Percentiles rank a stretch among this genome's conserved stretches.
These are phyloP conservation scores for Lyophyllum shimeji DNA, from an alignment of 768 basidiomycete genomes.

Conservation along the genomic window DNA sequence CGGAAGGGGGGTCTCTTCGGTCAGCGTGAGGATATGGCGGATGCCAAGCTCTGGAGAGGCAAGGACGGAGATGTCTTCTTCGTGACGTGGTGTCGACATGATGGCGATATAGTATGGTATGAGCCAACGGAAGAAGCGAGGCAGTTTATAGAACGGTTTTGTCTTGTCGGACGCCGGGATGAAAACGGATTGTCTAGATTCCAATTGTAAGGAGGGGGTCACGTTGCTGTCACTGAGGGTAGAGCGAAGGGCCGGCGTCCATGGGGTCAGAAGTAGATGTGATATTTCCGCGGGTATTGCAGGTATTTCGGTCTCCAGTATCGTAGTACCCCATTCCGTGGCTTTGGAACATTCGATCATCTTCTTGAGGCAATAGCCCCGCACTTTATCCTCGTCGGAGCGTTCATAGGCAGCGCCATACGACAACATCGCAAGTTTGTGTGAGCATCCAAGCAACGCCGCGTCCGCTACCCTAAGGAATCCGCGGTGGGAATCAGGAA, in stretches of 20 bases:
- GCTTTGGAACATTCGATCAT: conserved; percentile 41
- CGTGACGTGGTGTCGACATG: conserved; percentile 57
- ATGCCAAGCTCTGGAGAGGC: conserved; percentile 49
- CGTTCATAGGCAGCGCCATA: conserved; percentile 48
- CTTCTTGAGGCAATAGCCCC: conserved; percentile 44
- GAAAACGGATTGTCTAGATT: conserved; percentile 38
- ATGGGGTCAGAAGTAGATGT: conserved; percentile 36
- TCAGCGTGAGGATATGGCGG: conserved; percentile 57
- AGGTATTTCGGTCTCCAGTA: conserved; percentile 39
- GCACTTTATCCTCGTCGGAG: conserved; percentile 33
- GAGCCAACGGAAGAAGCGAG: conserved; percentile 64
- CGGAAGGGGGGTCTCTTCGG: conserved; percentile 53
- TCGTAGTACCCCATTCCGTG: conserved; percentile 54
- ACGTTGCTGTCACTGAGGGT: conserved; percentile 29
- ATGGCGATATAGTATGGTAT: conserved; percentile 57
- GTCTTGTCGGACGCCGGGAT: conserved; percentile 26
- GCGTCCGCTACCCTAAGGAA: conserved; percentile 53
- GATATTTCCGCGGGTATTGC: conserved; percentile 37
- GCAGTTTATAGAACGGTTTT: conserved; percentile 37
- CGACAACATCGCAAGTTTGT: conserved; percentile 56
- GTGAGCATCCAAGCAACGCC: conserved; percentile 27
- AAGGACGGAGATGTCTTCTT: conserved; percentile 48
- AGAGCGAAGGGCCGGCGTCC: conserved; percentile 36
- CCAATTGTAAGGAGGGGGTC: conserved; percentile 38
- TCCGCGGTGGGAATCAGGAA: conserved; percentile 40